These are phyloP conservation scores for Rhytidhysteron rufulum DNA, from an alignment of 2,329 filamentous ascomycete genomes.

Conservation along the genomic window DNA sequence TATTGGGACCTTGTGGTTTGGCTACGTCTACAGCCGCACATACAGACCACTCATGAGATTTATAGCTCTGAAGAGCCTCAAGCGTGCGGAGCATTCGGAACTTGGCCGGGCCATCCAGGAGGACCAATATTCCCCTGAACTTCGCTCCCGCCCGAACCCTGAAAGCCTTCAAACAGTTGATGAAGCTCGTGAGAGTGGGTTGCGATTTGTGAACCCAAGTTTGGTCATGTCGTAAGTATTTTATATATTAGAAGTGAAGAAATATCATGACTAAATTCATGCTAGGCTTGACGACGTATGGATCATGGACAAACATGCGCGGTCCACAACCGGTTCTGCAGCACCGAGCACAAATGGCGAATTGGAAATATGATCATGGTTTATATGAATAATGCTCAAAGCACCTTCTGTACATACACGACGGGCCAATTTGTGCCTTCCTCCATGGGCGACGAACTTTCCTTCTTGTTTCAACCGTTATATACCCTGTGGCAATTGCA, in stretches of 20 bases:
- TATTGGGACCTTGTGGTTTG: slow-evolving; percentile 81
- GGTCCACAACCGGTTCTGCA: slow-evolving; percentile 18
- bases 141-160: neutral
- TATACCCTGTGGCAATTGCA: slow-evolving; percentile 11
- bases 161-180: slow-evolving; percentile 60
- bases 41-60: slow-evolving; percentile 89
- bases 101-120: slow-evolving; percentile 45
- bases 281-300: slow-evolving; percentile 64
- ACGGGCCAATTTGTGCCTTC: no score
- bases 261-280: slow-evolving; percentile 6
- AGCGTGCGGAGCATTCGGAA: slow-evolving; percentile 55
- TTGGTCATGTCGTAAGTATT: slow-evolving; percentile 60
- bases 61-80: slow-evolving; percentile 85
- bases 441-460: neutral
- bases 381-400: slow-evolving; percentile 4
- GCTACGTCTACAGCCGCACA: slow-evolving; percentile 71
- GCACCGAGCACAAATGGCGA: slow-evolving; percentile 16
- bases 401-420: slow-evolving; percentile 18
- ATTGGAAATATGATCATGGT: slow-evolving; percentile 2
- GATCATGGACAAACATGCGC: slow-evolving; percentile 46
- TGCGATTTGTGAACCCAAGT: slow-evolving; percentile 73
- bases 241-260: neutral
- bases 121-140: slow-evolving; percentile 16
- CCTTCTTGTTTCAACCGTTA: slow-evolving; percentile 9
- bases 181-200: slow-evolving; percentile 65